Evolutionary conservation across 2,329 filamentous ascomycete genomes (phyloP).

Genomic region (Trichoderma oligosporum): DNA sequence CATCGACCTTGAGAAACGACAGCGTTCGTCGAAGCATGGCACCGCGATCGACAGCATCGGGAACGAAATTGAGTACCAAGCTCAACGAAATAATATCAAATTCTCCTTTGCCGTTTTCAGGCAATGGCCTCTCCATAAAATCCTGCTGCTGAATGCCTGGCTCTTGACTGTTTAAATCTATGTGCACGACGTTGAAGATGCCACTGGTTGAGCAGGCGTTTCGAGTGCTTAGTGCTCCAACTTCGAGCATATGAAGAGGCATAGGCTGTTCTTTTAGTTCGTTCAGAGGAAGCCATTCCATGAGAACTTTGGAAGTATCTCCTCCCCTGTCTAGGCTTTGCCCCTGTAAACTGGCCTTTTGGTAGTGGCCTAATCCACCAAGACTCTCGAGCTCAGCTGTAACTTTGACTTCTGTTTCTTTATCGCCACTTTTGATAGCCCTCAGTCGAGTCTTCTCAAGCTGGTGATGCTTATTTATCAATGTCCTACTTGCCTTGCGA

Average conservation of each 20-base stretch:
- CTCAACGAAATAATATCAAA: constrained; percentile 93
- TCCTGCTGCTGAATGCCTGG: constrained; percentile 81
- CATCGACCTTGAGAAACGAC: constrained; percentile 56
- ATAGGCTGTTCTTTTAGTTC: constrained; percentile 27
- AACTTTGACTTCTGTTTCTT: constrained; percentile 42
- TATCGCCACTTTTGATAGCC: constrained; percentile 52
- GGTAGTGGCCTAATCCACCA: constrained; percentile 61
- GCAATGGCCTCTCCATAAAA: constrained; percentile 85
- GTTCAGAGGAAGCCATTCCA: constrained; percentile 54
- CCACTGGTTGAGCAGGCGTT: constrained; percentile 78
- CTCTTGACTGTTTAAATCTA: constrained; percentile 86
- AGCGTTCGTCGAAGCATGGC: constrained; percentile 79
- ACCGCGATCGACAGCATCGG: constrained; percentile 68
- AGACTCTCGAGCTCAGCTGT: constrained; percentile 52
- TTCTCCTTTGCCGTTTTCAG: constrained; percentile 53
- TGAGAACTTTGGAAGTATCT: constrained; percentile 61
- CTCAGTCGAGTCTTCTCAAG: constrained; percentile 59
- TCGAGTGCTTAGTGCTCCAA: constrained; percentile 77
- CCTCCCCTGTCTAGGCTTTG: constrained; percentile 63
- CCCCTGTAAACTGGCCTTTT: constrained; percentile 65
- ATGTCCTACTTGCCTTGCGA: constrained; percentile 58
- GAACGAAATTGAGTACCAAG: constrained; percentile 90
- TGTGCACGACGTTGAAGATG: constrained; percentile 70
- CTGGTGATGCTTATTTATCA: constrained; percentile 64
- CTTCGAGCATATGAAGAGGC: constrained; percentile 70